phyloP scores from a whole-genome alignment of 208 protist species.

The Crithidia bombi region DNA sequence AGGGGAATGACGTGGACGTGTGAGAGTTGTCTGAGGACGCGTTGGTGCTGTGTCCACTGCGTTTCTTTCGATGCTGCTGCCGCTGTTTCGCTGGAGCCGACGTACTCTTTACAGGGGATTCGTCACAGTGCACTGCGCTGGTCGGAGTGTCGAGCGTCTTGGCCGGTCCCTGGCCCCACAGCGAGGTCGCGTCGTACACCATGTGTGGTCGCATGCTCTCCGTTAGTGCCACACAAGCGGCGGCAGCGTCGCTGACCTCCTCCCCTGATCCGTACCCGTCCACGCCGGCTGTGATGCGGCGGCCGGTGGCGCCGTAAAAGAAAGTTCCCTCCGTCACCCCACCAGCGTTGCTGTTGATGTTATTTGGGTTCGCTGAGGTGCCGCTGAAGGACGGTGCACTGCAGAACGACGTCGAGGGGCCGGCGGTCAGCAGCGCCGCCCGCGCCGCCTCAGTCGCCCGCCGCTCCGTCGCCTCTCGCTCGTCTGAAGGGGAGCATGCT shows the following conservation, averaged over 20 bases:
- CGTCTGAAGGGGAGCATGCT: constrained; percentile 48
- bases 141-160: neutral
- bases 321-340: constrained; percentile 28
- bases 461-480: constrained; percentile 37
- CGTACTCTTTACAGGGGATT: constrained; percentile 13
- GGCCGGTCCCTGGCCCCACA: neutral
- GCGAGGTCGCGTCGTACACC: constrained; percentile 37
- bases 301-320: constrained; percentile 30
- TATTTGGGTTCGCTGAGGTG: neutral
- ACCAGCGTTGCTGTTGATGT: neutral
- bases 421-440: constrained; percentile 20
- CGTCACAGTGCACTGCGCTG: constrained; percentile 4
- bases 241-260: neutral
- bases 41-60: neutral
- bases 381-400: constrained; percentile 20
- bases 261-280: neutral
- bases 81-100: neutral
- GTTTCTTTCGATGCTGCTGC: neutral
- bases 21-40: neutral
- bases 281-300: neutral
- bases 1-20: neutral
- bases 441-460: constrained; percentile 18
- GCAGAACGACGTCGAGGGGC: constrained; percentile 8
- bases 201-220: constrained; percentile 58
- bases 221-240: constrained; percentile 27